phyloP scores from a whole-genome alignment of 2,329 filamentous ascomycete species.

The Clonostachys solani region DNA sequence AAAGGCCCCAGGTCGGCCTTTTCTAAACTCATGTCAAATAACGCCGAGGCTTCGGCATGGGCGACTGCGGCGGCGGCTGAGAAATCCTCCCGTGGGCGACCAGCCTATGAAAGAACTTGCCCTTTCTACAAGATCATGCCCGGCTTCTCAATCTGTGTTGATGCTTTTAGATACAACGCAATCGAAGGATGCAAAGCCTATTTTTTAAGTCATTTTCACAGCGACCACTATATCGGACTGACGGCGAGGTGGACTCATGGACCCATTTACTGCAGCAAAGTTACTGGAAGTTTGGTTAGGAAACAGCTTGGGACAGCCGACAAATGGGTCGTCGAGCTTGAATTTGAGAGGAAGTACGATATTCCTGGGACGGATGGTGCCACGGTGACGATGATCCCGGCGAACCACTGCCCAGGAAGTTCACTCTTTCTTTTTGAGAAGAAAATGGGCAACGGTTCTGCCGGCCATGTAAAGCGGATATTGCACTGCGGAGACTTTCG shows the following conservation, averaged over 20 bases:
- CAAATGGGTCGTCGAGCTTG: slow-evolving; percentile 78
- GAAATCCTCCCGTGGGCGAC: slow-evolving; percentile 73
- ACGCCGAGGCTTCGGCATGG: slow-evolving; percentile 90
- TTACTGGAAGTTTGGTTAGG: slow-evolving; percentile 85
- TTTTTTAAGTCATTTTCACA: slow-evolving; percentile 97
- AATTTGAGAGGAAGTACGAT: slow-evolving; percentile 77
- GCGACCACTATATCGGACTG: slow-evolving; percentile 92
- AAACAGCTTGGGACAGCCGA: slow-evolving; percentile 82
- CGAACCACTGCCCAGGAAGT: slow-evolving; percentile 95
- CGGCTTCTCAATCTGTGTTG: slow-evolving; percentile 87
- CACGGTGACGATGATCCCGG: slow-evolving; percentile 88
- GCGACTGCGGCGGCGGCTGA: slow-evolving; percentile 79
- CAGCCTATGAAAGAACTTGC: slow-evolving; percentile 83
- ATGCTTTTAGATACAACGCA: slow-evolving; percentile 92
- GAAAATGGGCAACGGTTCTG: slow-evolving; percentile 53
- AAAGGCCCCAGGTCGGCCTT: slow-evolving; percentile 43
- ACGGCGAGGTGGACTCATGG: slow-evolving; percentile 88
- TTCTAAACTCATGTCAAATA: slow-evolving; percentile 85
- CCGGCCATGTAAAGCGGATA: slow-evolving; percentile 66
- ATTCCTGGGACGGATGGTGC: slow-evolving; percentile 81
- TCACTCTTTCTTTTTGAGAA: slow-evolving; percentile 94
- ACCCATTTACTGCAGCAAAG: slow-evolving; percentile 92
- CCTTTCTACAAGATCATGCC: slow-evolving; percentile 99
- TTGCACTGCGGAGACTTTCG: slow-evolving; percentile 96
- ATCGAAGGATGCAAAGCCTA: slow-evolving; percentile 91